A percentile compares a stretch with the other conserved stretches of the same genome.
These are phyloP conservation scores for Blumeriella jaapii DNA, from an alignment of 2,329 filamentous ascomycete genomes.

Conservation along the genomic window DNA sequence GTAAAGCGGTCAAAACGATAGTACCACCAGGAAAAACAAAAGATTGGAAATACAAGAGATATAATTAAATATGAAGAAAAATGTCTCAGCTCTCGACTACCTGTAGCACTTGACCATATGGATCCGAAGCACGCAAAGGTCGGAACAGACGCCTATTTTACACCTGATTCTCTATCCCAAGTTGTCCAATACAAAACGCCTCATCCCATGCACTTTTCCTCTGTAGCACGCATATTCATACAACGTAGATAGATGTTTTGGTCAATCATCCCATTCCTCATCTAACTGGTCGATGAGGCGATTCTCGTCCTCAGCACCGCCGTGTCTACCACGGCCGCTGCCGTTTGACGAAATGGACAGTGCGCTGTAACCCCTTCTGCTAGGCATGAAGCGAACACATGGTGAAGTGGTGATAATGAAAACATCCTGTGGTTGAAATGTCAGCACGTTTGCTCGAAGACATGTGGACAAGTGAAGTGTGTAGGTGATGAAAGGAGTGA, in stretches of 20 bases:
- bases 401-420: slow-evolving; percentile 59
- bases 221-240: background rate
- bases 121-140: too few relatives aligned
- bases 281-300: slow-evolving; percentile 89
- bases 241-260: background rate
- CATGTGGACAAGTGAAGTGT: background rate
- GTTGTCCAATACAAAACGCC: background rate
- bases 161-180: slow-evolving; percentile 5
- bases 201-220: background rate
- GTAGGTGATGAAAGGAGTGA: slow-evolving; percentile 3
- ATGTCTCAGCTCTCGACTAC: too few relatives aligned
- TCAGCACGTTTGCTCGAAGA: slow-evolving; percentile 10
- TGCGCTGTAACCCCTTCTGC: slow-evolving; percentile 54
- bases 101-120: too few relatives aligned
- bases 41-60: background rate
- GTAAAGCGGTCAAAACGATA: slow-evolving; percentile 17
- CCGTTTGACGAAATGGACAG: slow-evolving; percentile 44
- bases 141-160: slow-evolving; percentile 1
- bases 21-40: too few relatives aligned
- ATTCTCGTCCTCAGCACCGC: slow-evolving; percentile 66
- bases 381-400: slow-evolving; percentile 54
- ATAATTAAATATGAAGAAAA: too few relatives aligned
- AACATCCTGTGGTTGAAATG: slow-evolving; percentile 40
- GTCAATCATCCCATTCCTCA: slow-evolving; percentile 88
- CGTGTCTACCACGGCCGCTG: slow-evolving; percentile 24